Evolutionary conservation across 805 yeast species (phyloP), one percentile per base, ranked within the genome.

Genomic region (Cyberlindnera euphorbiae): DNA sequence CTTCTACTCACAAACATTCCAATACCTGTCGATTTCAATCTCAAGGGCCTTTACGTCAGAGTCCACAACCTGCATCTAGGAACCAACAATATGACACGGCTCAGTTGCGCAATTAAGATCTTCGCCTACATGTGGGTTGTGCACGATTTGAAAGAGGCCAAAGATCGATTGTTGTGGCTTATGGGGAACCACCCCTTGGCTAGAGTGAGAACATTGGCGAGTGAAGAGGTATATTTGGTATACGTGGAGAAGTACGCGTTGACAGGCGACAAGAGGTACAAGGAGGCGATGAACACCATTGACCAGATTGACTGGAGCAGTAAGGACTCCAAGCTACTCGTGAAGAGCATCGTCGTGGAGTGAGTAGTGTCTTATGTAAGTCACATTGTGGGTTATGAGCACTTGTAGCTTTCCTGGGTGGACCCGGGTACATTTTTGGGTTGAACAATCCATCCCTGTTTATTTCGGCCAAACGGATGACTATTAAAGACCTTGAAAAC

Each of bases 11-110:
- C 45, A 3, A 50, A 50, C 19, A 30, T 49, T 7, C 25, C 39
- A 8, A 38, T 54, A 4, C 56, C 59, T 3, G 13, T 16, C 2
- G 36, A 28, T 1, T 54, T 54, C 33, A 50, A 50, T 23, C 47
- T 56, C 14, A 49, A 60, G 25, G 57, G 63, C 1, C 52, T 78
- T 5, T 73, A 63, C 30, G 62, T 73, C 2, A 58, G 77, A 21
- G 56, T 73, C 5, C 77, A 67, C 59, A 81, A 81, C 49, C 53
- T 77, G 23, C 81, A 79, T 36, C 58, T 81, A 23, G 70, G 69
- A 39, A 71, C 76, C 1, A 51, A 63, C 5, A 66, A 64, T 33
- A 30, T 61, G 7, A 38, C 55, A 0, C 53, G 77, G 28, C 42
- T 76, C 1, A 46, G 55, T 1, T 46, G 63, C 11, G 68, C 71